Evolutionary conservation across 805 yeast genomes (phyloP).

Genomic region (Candida hungchunana): DNA sequence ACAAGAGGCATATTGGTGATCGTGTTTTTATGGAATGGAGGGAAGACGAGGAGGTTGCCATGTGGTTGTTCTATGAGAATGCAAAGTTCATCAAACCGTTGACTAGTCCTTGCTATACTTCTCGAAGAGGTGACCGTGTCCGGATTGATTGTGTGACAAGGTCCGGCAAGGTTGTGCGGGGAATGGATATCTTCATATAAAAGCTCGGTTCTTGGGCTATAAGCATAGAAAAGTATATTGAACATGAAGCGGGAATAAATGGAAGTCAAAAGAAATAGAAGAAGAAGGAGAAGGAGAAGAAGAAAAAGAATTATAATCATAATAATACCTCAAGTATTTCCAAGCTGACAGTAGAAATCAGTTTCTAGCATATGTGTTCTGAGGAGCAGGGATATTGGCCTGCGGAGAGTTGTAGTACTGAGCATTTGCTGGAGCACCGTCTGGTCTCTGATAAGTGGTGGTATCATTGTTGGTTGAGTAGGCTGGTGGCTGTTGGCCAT

Average conservation of each 20-base stretch:
- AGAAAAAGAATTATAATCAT: not conserved
- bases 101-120: slow-evolving; percentile 9
- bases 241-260: not conserved
- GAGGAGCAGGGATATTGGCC: not conserved
- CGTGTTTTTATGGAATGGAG: slow-evolving; percentile 24
- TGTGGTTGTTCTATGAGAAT: slow-evolving; percentile 31
- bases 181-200: slow-evolving; percentile 17
- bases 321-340: too few species aligned
- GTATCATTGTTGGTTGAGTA: not conserved
- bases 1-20: slow-evolving; percentile 6
- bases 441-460: slow-evolving; percentile 14
- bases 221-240: not conserved
- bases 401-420: slow-evolving; percentile 1
- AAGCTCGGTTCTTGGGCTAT: not conserved
- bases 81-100: slow-evolving; percentile 27
- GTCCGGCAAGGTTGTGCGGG: slow-evolving; percentile 18
- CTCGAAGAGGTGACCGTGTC: slow-evolving; percentile 14
- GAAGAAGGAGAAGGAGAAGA: not conserved
- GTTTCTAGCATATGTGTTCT: not conserved
- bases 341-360: too few species aligned
- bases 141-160: slow-evolving; percentile 23
- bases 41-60: slow-evolving; percentile 18
- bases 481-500: too few species aligned
- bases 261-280: not conserved
- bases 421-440: slow-evolving; percentile 14